phyloP scores from a whole-genome alignment of 352 stramenopile species.

The Phytophthora citricola region DNA sequence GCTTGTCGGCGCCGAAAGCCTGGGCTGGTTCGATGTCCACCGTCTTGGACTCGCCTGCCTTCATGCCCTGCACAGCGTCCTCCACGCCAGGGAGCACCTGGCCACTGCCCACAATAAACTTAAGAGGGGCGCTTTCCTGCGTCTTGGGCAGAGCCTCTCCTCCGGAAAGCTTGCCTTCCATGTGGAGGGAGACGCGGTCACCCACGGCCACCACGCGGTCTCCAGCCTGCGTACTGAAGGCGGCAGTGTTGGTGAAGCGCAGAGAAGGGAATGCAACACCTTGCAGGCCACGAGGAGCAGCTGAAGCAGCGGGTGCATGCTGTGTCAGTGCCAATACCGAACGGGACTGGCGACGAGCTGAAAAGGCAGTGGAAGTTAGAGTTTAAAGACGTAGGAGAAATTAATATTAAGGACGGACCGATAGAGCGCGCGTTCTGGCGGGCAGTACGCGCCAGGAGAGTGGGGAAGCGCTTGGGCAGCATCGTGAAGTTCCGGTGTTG shows the following conservation, averaged over 20 bases:
- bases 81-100: conserved; percentile 80
- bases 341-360: conserved; percentile 17
- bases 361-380: conserved; percentile 1
- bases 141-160: conserved; percentile 68
- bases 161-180: conserved; percentile 67
- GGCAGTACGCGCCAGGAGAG: conserved; percentile 22
- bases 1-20: conserved; percentile 72
- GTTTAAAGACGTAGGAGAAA: not conserved
- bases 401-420: not conserved
- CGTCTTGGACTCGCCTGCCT: conserved; percentile 68
- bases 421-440: conserved; percentile 23
- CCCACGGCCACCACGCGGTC: conserved; percentile 47
- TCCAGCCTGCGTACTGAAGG: conserved; percentile 26
- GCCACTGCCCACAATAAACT: conserved; percentile 76
- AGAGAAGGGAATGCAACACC: conserved; percentile 15
- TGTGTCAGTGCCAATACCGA: conserved; percentile 16
- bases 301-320: conserved; percentile 2
- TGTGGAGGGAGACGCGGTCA: conserved; percentile 76
- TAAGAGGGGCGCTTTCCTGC: conserved; percentile 52
- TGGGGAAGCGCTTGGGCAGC: conserved; percentile 33
- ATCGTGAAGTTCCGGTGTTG: conserved; percentile 18
- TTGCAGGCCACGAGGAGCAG: conserved; percentile 10
- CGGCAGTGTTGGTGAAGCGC: not conserved
- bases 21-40: conserved; percentile 66
- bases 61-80: conserved; percentile 69